These are phyloP conservation scores for Monascus ruber DNA, from an alignment of 2,329 filamentous ascomycete genomes.

Conservation along the genomic window DNA sequence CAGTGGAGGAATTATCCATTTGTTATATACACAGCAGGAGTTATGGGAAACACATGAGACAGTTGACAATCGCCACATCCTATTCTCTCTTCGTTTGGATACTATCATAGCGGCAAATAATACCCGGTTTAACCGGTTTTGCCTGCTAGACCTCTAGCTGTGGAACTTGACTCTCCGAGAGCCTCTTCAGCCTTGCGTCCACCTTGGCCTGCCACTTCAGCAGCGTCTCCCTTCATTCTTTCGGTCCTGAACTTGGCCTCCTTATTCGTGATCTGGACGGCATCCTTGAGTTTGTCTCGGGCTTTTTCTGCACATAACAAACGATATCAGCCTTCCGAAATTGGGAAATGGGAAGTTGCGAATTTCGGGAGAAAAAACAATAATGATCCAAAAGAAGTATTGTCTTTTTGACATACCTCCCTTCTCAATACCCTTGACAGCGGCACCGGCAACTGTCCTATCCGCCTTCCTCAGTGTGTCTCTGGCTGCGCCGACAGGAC, in stretches of 20 bases:
- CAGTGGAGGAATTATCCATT: background rate
- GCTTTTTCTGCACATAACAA: slow-evolving; percentile 35
- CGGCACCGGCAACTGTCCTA: slow-evolving; percentile 42
- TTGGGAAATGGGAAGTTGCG: too few species aligned
- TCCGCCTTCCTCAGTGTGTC: slow-evolving; percentile 49
- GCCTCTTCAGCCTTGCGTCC: slow-evolving; percentile 25
- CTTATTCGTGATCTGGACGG: slow-evolving; percentile 29
- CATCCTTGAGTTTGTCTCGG: slow-evolving; percentile 33
- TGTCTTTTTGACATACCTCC: slow-evolving; percentile 38
- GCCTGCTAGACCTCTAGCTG: background rate
- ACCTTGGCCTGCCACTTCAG: slow-evolving; percentile 18
- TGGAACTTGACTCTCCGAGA: slow-evolving; percentile 8
- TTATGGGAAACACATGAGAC: too few species aligned
- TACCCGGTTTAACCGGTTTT: background rate
- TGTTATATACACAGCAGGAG: background rate
- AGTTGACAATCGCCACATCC: too few species aligned
- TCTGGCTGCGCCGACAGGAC: slow-evolving; percentile 44
- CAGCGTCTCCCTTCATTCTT: slow-evolving; percentile 21
- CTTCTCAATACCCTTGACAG: slow-evolving; percentile 52
- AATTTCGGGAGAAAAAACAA: too few species aligned
- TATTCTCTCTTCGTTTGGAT: too few species aligned
- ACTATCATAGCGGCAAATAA: background rate
- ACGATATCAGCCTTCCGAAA: too few species aligned
- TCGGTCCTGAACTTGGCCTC: slow-evolving; percentile 38
- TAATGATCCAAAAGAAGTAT: too few species aligned